Evolutionary conservation across 805 yeast species (phyloP).

Genomic region (Yarrowia sp.): DNA sequence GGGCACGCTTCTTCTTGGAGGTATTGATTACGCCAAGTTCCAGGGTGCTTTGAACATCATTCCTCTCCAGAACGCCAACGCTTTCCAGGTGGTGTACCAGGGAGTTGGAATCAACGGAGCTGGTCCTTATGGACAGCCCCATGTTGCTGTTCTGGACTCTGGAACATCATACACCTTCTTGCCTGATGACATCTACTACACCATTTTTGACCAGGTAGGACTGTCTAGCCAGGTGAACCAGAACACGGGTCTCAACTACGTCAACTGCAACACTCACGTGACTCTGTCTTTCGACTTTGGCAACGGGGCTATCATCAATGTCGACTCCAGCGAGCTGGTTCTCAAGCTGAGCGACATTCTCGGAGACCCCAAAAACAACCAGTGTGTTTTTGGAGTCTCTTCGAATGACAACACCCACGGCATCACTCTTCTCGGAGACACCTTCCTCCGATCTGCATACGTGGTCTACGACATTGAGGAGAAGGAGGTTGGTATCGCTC

Average conservation of each 20-base stretch:
- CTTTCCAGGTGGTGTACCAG: conserved; percentile 11
- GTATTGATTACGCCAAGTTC: conserved; percentile 54
- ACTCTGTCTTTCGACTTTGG: conserved; percentile 42
- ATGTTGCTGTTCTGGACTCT: conserved; percentile 56
- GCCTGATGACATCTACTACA: conserved; percentile 48
- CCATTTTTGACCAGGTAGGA: background rate
- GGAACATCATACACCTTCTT: conserved; percentile 62
- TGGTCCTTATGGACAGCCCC: conserved; percentile 10
- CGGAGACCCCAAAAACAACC: background rate
- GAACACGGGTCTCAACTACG: conserved; percentile 39
- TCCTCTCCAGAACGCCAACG: conserved; percentile 31
- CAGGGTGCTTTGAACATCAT: conserved; percentile 45
- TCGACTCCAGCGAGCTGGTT: conserved; percentile 20
- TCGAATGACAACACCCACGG: conserved; percentile 47
- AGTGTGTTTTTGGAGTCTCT: conserved; percentile 46
- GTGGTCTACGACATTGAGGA: conserved; percentile 70
- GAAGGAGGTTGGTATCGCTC: conserved; percentile 62
- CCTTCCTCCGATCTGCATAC: conserved; percentile 68
- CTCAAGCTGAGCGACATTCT: conserved; percentile 14
- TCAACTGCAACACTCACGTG: conserved; percentile 24
- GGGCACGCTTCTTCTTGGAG: conserved; percentile 54
- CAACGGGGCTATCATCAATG: conserved; percentile 2
- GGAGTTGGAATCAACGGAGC: conserved; percentile 40
- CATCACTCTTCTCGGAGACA: conserved; percentile 57
- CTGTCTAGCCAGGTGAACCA: background rate